A percentile compares a stretch with the other conserved stretches of the same genome.
Conservation (phyloP, 1,284 basidiomycete genomes). For the Paramarasmius palmivorus region DNA sequence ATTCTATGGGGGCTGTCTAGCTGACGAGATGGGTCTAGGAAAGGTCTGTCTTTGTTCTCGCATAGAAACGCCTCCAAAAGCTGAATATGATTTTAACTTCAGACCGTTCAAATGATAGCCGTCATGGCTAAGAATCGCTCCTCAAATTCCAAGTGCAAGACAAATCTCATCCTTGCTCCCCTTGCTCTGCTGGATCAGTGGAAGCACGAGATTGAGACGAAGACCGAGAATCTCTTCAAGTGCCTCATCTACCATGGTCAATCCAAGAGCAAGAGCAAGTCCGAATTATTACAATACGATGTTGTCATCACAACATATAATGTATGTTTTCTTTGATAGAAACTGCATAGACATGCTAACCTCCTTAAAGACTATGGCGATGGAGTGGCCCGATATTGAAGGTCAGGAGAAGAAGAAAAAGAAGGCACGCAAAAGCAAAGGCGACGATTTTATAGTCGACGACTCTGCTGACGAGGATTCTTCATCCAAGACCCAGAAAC, state of each 20-base stretch:
- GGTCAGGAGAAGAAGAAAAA: constrained; percentile 40
- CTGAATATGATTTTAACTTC: not conserved
- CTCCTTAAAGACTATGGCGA: constrained; percentile 46
- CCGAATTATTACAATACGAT: constrained; percentile 50
- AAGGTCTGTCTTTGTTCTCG: constrained; percentile 34
- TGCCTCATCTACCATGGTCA: constrained; percentile 59
- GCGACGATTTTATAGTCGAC: constrained; percentile 42
- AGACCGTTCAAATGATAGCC: constrained; percentile 55
- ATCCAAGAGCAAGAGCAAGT: constrained; percentile 39
- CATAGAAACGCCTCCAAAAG: not conserved
- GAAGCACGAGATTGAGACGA: constrained; percentile 58
- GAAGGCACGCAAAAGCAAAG: constrained; percentile 34
- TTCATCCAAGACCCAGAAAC: constrained; percentile 30
- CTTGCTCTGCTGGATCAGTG: constrained; percentile 57
- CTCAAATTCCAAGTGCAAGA: constrained; percentile 42
- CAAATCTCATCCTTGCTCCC: constrained; percentile 57
- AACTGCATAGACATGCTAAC: not conserved
- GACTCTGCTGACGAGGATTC: constrained; percentile 30
- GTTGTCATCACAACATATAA: constrained; percentile 59
- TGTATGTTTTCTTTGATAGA: constrained; percentile 28
- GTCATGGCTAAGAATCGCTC: constrained; percentile 47
- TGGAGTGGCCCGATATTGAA: constrained; percentile 58
- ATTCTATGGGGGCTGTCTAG: constrained; percentile 62
- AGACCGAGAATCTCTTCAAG: constrained; percentile 45
- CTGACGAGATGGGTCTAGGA: constrained; percentile 75